Evolutionary conservation across 2,329 filamentous ascomycete species (phyloP).

Genomic region (Colletotrichum sp.): DNA sequence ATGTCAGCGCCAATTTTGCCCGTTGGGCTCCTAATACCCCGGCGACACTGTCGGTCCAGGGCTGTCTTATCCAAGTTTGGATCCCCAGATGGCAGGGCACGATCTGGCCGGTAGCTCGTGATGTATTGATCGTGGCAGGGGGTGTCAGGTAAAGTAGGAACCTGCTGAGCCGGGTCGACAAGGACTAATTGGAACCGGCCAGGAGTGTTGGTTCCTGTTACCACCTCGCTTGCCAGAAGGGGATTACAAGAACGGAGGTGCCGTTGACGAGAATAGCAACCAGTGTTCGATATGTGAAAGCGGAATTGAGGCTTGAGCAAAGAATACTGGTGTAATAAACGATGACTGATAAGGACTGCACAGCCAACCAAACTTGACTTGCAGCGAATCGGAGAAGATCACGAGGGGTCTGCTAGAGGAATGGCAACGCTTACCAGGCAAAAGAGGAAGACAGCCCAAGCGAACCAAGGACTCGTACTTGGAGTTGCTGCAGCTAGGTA

Average conservation of each 20-base stretch:
- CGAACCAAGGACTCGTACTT: neutral
- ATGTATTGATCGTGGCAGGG: neutral
- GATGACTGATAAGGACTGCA: neutral
- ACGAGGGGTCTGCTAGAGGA: neutral
- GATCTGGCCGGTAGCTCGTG: neutral
- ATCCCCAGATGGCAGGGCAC: neutral
- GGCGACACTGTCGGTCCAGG: neutral
- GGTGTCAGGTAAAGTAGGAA: neutral
- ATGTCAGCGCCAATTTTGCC: slow-evolving; percentile 3
- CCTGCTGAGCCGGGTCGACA: neutral
- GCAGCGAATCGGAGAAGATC: neutral
- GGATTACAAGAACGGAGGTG: neutral
- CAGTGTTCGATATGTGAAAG: neutral
- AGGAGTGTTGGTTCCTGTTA: neutral
- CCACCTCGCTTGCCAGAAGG: neutral
- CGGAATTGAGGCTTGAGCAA: neutral
- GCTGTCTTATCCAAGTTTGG: neutral
- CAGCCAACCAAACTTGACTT: neutral
- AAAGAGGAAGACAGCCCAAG: neutral
- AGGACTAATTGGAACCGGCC: neutral
- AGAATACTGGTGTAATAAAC: neutral
- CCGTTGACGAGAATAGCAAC: neutral
- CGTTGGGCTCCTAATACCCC: neutral
- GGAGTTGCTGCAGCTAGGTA: neutral
- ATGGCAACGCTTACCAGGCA: slow-evolving; percentile 2